phyloP scores from a whole-genome alignment of 257 asterid genomes.

The Solanum raphanifolium region DNA sequence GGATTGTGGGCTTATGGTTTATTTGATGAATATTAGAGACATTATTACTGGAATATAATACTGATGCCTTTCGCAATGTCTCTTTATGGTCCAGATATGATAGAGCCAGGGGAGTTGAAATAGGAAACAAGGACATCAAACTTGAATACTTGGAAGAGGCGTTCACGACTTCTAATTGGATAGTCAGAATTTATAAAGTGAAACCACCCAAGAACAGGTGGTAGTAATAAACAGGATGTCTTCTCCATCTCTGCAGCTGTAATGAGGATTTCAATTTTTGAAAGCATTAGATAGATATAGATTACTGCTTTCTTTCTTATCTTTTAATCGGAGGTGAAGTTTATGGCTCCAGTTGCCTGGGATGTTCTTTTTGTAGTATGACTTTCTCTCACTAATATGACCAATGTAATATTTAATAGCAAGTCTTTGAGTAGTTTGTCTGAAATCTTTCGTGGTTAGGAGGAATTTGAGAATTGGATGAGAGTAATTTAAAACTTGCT shows the following conservation, averaged over 20 bases:
- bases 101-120: conserved; percentile 97
- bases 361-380: not conserved
- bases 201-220: conserved; percentile 80
- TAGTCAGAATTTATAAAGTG: conserved; percentile 89
- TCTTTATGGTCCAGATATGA: conserved; percentile 49
- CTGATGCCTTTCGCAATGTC: not conserved
- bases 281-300: not conserved
- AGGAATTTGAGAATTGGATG: not conserved
- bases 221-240: not conserved
- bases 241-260: not conserved
- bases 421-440: not conserved
- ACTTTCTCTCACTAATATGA: not conserved
- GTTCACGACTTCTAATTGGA: conserved; percentile 94
- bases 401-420: not conserved
- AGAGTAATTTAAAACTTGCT: not conserved
- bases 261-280: not conserved
- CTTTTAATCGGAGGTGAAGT: not conserved
- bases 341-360: not conserved
- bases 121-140: conserved; percentile 90
- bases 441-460: not conserved
- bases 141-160: conserved; percentile 93
- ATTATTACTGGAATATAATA: not conserved
- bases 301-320: not conserved
- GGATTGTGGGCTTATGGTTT: not conserved
- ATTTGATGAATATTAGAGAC: not conserved